Evolutionary conservation across 2,329 filamentous ascomycete species (phyloP).

Genomic region (Pseudocercospora vitis): DNA sequence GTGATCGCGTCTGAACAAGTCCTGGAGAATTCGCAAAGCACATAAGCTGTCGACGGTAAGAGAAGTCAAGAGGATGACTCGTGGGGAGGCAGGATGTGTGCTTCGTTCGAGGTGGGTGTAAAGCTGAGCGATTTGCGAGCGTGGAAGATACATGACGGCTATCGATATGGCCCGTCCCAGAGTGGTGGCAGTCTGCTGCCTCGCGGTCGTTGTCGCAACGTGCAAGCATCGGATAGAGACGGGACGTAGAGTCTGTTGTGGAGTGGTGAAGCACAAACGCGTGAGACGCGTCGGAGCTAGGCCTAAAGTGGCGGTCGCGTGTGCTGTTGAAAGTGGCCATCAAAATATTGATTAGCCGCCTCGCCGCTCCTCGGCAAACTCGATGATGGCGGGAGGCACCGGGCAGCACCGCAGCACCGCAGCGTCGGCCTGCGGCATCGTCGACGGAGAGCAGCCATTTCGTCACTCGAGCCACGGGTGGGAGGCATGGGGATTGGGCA

Average conservation of each 20-base stretch:
- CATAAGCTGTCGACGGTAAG: conserved; percentile 95
- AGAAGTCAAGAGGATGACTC: conserved; percentile 86
- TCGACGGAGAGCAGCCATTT: conserved; percentile 5
- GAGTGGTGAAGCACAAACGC: conserved; percentile 7
- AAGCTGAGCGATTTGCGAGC: conserved; percentile 81
- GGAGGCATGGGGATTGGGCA: too few species aligned
- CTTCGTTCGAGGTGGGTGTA: conserved; percentile 85
- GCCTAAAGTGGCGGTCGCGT: not conserved
- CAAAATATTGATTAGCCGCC: too few species aligned
- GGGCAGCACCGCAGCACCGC: conserved; percentile 6
- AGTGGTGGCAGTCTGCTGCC: not conserved
- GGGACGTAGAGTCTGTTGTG: too few species aligned
- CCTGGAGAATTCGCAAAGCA: conserved; percentile 89
- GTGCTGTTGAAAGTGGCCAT: too few species aligned
- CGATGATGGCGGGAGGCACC: conserved; percentile 1
- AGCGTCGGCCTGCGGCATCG: not conserved
- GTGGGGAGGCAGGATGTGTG: conserved; percentile 85
- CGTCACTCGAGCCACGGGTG: conserved; percentile 5
- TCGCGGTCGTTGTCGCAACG: not conserved
- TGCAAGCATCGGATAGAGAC: too few species aligned
- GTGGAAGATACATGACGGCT: conserved; percentile 82
- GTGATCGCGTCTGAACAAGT: conserved; percentile 94
- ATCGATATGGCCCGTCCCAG: not conserved
- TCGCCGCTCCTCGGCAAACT: not conserved
- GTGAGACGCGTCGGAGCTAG: conserved; percentile 5